Evolutionary conservation across 2,329 filamentous ascomycete species (phyloP), one percentile per base, ranked within the genome.

Genomic region (Pestalotiopsis sp.): DNA sequence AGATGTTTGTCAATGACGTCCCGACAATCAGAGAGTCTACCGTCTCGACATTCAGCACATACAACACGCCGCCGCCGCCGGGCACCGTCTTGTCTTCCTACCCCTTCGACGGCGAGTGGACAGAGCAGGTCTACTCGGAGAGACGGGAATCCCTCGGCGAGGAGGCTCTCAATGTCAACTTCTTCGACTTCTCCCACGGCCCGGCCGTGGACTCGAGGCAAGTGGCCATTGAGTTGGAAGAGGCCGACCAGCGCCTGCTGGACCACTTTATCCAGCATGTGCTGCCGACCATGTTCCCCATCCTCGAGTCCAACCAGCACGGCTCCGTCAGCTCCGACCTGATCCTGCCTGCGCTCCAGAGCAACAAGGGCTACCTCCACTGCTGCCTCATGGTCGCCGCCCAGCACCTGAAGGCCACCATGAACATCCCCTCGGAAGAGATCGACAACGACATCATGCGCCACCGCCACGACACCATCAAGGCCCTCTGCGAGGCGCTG

Each of bases 371-470:
- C 73, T 99, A 98, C 81, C 87, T 98, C 39, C 95, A 98, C 85
- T 98, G 95, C 84, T 98, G 95, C 82, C 85, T 99, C 71, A 97
- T 94, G 84, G 94, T 97, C 70, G 91, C 96, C 9, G 95, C 95
- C 2, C 93, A 97, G 78, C 96, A 99, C 82, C 90, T 93, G 82
- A 98, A 98, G 85, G 90, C 91, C 2, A 92, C 92, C 0, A 87
- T 90, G 77, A 86, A 88, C 68, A 81, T 91, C 6, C 82, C 87
- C 62, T 88, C 86, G 66, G 92, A 94, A 68, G 90, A 94, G 76
- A 91, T 97, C 68, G 94, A 98, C 81, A 88, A 91, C 72, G 94
- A 98, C 78, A 97, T 98, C 77, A 92, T 97, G 88, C 91, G 93
- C 75, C 95, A 98, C 81, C 92, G 95, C 70, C 97, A 93, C 79